A percentile compares a stretch with the other conserved stretches of the same genome.
These are phyloP conservation scores for Globisporangium rhizosaccharum DNA, from an alignment of 352 stramenopile genomes.

Conservation along the genomic window DNA sequence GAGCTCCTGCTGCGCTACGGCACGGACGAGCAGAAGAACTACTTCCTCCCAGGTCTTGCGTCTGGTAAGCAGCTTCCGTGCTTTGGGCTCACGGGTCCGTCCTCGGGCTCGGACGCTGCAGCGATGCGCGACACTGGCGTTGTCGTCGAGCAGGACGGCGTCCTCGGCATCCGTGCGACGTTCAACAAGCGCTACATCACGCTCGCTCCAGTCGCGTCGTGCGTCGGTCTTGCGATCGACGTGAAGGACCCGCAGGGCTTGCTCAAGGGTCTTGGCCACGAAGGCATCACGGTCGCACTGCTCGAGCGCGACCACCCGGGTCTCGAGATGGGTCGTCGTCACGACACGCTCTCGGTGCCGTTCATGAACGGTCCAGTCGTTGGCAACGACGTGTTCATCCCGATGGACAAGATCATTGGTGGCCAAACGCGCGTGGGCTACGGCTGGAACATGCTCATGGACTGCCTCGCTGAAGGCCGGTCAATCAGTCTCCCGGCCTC, in stretches of 20 bases:
- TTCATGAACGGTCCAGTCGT: slow-evolving; percentile 99
- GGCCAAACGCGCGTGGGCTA: slow-evolving; percentile 95
- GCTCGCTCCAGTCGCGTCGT: slow-evolving; percentile 94
- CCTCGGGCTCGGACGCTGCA: slow-evolving; percentile 94
- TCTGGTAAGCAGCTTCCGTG: slow-evolving; percentile 95
- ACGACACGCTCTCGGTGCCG: slow-evolving; percentile 93
- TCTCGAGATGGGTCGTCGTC: slow-evolving; percentile 93
- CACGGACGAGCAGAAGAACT: slow-evolving; percentile 94
- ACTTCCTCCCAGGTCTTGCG: slow-evolving; percentile 92
- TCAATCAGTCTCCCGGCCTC: slow-evolving; percentile 95
- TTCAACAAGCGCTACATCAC: slow-evolving; percentile 99
- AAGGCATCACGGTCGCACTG: slow-evolving; percentile 96
- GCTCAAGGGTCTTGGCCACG: slow-evolving; percentile 89
- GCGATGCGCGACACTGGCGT: slow-evolving; percentile 93
- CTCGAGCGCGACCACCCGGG: slow-evolving; percentile 94
- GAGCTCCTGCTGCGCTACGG: slow-evolving; percentile 95
- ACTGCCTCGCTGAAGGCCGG: slow-evolving; percentile 96
- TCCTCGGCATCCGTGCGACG: slow-evolving; percentile 92
- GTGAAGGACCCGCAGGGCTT: slow-evolving; percentile 94
- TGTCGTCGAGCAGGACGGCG: slow-evolving; percentile 92
- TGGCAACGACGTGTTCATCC: slow-evolving; percentile 97
- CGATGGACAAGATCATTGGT: slow-evolving; percentile 96
- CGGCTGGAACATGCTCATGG: slow-evolving; percentile 99
- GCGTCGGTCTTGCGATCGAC: slow-evolving; percentile 96
- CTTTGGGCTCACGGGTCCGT: slow-evolving; percentile 95